Evolutionary conservation across 2,329 filamentous ascomycete species (phyloP).

Genomic region (Polytolypa hystricis): DNA sequence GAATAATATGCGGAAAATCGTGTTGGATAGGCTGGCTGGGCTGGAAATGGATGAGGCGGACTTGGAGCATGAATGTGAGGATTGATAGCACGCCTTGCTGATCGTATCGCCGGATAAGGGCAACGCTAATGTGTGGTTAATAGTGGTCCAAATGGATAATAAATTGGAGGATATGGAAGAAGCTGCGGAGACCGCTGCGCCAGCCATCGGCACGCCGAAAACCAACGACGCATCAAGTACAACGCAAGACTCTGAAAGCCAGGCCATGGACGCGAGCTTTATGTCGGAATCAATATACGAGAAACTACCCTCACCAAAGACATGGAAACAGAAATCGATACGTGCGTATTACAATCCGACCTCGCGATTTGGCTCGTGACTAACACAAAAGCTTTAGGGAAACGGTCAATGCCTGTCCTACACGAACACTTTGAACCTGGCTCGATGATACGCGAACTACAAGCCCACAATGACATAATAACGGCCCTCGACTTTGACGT

Average conservation of each 20-base stretch:
- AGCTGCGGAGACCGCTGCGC: slow-evolving; percentile 34
- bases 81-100: not conserved
- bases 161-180: slow-evolving; percentile 54
- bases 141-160: slow-evolving; percentile 49
- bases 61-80: slow-evolving; percentile 75
- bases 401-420: slow-evolving; percentile 77
- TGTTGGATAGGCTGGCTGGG: slow-evolving; percentile 72
- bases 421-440: slow-evolving; percentile 93
- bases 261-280: slow-evolving; percentile 51
- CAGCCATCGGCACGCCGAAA: slow-evolving; percentile 24
- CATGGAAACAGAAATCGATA: slow-evolving; percentile 37
- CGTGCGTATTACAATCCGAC: slow-evolving; percentile 27
- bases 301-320: slow-evolving; percentile 61
- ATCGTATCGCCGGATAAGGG: not conserved
- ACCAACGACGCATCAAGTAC: slow-evolving; percentile 32
- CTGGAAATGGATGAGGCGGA: slow-evolving; percentile 85
- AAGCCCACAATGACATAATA: slow-evolving; percentile 77
- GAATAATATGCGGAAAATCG: slow-evolving; percentile 82
- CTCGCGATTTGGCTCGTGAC: no score
- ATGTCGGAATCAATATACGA: slow-evolving; percentile 98
- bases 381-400: no score
- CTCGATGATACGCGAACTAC: slow-evolving; percentile 74
- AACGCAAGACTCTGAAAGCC: slow-evolving; percentile 44
- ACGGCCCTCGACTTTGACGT: slow-evolving; percentile 91
- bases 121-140: slow-evolving; percentile 1